phyloP scores from a whole-genome alignment of 208 protist genomes.

The Herpetomonas tarakana region DNA sequence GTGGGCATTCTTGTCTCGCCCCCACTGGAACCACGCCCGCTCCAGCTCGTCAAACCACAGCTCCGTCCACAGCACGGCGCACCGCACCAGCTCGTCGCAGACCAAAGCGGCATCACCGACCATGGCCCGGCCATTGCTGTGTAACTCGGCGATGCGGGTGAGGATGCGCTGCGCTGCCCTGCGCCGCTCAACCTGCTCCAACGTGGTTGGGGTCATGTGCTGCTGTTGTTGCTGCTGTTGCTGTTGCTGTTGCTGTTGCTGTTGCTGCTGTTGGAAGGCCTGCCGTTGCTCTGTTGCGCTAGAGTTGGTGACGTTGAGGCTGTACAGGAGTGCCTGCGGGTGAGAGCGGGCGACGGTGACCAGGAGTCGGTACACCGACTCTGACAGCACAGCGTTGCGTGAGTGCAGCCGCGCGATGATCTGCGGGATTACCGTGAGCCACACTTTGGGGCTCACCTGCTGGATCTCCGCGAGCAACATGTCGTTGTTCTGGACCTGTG shows the following conservation, averaged over 20 bases:
- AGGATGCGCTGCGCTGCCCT: constrained; percentile 81
- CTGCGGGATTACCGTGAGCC: constrained; percentile 99
- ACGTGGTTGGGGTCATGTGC: constrained; percentile 5
- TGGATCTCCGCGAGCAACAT: constrained; percentile 87
- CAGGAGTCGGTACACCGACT: constrained; percentile 94
- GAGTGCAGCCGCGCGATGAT: constrained; percentile 98
- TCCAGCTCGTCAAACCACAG: constrained; percentile 96
- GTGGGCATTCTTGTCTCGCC: constrained; percentile 93
- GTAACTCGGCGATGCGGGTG: constrained; percentile 65
- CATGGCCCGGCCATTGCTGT: constrained; percentile 82
- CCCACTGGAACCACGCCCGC: constrained; percentile 95
- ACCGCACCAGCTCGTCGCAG: constrained; percentile 97
- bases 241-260: too few species aligned
- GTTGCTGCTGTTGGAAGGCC: constrained; percentile 2
- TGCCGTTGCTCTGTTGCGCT: constrained; percentile 29
- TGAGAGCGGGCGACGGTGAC: constrained; percentile 94
- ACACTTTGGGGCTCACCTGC: constrained; percentile 95
- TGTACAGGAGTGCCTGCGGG: constrained; percentile 99
- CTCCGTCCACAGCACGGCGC: constrained; percentile 98
- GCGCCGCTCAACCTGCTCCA: constrained; percentile 59
- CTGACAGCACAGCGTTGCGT: constrained; percentile 75
- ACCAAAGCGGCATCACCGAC: constrained; percentile 96
- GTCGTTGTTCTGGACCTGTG: constrained; percentile 45
- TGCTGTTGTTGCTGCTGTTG: background rate
- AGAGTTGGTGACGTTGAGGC: constrained; percentile 97